phyloP scores from a whole-genome alignment of 345 rosid species.

The Syzygium aqueum region DNA sequence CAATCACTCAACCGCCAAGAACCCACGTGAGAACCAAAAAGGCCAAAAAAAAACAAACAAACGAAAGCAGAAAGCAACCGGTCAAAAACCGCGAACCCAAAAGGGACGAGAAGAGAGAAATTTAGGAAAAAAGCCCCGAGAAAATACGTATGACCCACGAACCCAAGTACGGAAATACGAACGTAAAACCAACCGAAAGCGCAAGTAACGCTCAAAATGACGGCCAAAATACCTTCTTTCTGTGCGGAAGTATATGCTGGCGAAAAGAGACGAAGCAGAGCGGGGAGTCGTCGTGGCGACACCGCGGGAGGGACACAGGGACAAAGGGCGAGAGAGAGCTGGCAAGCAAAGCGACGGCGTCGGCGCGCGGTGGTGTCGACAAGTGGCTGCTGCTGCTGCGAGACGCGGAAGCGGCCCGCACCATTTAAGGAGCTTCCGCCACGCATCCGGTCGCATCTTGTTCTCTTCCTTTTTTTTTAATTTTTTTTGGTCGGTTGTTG shows the following conservation, averaged over 20 bases:
- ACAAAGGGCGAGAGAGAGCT: not conserved
- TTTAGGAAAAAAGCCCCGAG: not conserved
- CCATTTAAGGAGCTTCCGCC: not conserved
- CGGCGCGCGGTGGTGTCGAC: not conserved
- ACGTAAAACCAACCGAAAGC: not conserved
- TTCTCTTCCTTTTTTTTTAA: accelerated
- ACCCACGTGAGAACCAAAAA: not conserved
- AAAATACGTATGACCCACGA: not conserved
- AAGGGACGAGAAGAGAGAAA: not conserved
- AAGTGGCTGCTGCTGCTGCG: not conserved
- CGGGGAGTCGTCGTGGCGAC: not conserved
- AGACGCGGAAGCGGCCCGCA: not conserved
- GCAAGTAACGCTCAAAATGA: not conserved
- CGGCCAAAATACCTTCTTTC: not conserved
- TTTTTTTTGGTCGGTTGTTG: not conserved
- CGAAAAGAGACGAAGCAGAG: not conserved
- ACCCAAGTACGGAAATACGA: not conserved
- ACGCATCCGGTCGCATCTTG: not conserved
- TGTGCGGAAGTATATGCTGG: not conserved
- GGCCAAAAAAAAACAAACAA: no score
- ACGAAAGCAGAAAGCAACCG: not conserved
- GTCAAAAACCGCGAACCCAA: not conserved
- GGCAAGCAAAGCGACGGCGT: not conserved
- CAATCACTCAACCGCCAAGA: not conserved
- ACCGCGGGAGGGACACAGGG: not conserved